phyloP scores from a whole-genome alignment of 1,284 basidiomycete species.

The Heimioporus retisporus region DNA sequence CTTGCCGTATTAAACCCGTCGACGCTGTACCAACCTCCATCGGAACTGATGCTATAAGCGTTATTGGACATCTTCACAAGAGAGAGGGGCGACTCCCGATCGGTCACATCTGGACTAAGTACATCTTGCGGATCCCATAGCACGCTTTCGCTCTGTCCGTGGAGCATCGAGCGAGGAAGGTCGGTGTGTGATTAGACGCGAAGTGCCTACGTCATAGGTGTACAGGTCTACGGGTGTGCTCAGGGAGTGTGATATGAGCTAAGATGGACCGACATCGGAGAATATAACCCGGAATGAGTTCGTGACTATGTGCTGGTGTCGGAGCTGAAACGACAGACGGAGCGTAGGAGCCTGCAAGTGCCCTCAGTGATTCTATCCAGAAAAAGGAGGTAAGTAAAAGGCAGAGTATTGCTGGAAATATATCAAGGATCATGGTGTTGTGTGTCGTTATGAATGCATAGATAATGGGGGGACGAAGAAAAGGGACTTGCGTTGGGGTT shows the following conservation, averaged over 20 bases:
- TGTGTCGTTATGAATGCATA: not conserved
- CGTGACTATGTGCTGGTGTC: slow-evolving; percentile 69
- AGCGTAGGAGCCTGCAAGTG: slow-evolving; percentile 19
- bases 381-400: slow-evolving; percentile 36
- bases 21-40: slow-evolving; percentile 81
- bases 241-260: slow-evolving; percentile 32
- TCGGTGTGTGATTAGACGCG: slow-evolving; percentile 45
- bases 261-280: slow-evolving; percentile 55
- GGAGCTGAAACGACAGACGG: slow-evolving; percentile 64
- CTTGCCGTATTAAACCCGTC: slow-evolving; percentile 66
- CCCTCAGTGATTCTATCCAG: slow-evolving; percentile 21
- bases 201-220: slow-evolving; percentile 51
- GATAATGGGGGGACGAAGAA: too few relatives aligned
- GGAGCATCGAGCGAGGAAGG: slow-evolving; percentile 60
- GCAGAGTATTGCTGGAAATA: slow-evolving; percentile 28
- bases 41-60: slow-evolving; percentile 74
- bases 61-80: slow-evolving; percentile 90
- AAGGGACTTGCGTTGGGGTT: too few relatives aligned
- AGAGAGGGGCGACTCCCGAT: slow-evolving; percentile 79
- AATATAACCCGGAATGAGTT: slow-evolving; percentile 65
- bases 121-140: slow-evolving; percentile 67
- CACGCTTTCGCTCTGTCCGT: slow-evolving; percentile 48
- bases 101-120: slow-evolving; percentile 72
- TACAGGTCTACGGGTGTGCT: slow-evolving; percentile 37
- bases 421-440: slow-evolving; percentile 12